Conservation (phyloP, 805 yeast genomes). For the Zygotorulaspora sp. region DNA sequence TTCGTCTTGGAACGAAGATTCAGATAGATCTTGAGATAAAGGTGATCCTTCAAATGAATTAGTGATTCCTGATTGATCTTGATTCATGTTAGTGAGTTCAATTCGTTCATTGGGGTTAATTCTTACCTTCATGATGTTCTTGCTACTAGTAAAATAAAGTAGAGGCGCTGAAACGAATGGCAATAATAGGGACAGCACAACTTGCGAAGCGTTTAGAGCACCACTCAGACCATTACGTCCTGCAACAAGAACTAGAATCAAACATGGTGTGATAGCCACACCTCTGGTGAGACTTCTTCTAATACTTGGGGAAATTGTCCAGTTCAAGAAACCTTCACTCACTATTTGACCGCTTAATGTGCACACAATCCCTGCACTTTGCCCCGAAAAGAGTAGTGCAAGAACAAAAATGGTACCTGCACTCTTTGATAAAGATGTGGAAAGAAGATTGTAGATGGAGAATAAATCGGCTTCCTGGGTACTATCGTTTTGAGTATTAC, state of each 20-base stretch:
- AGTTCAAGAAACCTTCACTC: constrained; percentile 80
- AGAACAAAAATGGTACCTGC: constrained; percentile 84
- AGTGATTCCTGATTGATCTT: neutral
- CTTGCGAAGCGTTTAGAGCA: constrained; percentile 81
- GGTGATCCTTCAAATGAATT: neutral
- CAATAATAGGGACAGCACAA: constrained; percentile 67
- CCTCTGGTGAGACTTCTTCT: constrained; percentile 78
- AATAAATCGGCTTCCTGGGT: constrained; percentile 76
- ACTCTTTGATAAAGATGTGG: constrained; percentile 56
- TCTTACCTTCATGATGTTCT: constrained; percentile 60
- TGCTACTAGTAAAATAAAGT: constrained; percentile 70
- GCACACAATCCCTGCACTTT: constrained; percentile 93
- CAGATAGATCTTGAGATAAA: constrained; percentile 1
- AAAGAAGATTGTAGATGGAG: constrained; percentile 67
- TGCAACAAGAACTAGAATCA: constrained; percentile 63
- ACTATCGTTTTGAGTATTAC: constrained; percentile 48
- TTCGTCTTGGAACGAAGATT: neutral
- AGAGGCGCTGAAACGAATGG: constrained; percentile 90
- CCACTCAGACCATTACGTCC: constrained; percentile 79
- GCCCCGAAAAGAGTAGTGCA: constrained; percentile 82
- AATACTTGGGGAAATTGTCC: constrained; percentile 76
- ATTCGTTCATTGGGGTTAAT: constrained; percentile 12
- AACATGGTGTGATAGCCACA: constrained; percentile 82
- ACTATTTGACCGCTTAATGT: constrained; percentile 94
- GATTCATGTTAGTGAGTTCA: neutral